These are phyloP conservation scores for Astrothelium macrocarpum DNA, from an alignment of 495 filamentous ascomycete species.

Conservation along the genomic window DNA sequence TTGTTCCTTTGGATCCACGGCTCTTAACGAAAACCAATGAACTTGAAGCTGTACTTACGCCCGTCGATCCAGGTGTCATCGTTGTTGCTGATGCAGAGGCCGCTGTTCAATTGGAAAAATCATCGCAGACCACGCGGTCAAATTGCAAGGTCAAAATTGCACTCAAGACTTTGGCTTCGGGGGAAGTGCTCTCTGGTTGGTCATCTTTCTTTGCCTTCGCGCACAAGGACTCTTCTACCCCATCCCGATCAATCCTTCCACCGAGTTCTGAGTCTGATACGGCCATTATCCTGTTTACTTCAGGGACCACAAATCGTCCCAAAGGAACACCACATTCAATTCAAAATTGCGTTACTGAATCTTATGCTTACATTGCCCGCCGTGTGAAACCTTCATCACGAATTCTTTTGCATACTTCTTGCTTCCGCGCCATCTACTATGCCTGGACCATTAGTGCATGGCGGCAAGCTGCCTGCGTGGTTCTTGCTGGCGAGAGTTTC, in stretches of 20 bases:
- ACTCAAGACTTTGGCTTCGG: background rate
- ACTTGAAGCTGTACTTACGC: background rate
- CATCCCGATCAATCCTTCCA: background rate
- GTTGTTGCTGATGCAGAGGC: background rate
- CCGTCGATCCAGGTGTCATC: background rate
- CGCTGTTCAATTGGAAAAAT: background rate
- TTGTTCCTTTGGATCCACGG: conserved; percentile 1
- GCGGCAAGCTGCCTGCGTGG: background rate
- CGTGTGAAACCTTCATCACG: background rate
- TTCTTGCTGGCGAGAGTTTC: background rate
- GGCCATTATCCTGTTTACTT: conserved; percentile 7
- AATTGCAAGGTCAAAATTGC: background rate
- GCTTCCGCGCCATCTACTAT: conserved; percentile 1
- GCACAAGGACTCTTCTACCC: background rate
- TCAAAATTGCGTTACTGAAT: background rate
- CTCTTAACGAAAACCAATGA: background rate
- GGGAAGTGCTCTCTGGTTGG: background rate
- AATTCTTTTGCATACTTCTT: background rate
- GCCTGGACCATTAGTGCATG: background rate
- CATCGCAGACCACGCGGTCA: background rate
- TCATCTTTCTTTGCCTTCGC: background rate
- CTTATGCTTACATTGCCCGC: background rate
- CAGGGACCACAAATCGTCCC: conserved; percentile 7
- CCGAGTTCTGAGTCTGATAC: background rate
- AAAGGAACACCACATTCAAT: background rate